Conservation (phyloP, 768 basidiomycete species). For the Trametes punicea region DNA sequence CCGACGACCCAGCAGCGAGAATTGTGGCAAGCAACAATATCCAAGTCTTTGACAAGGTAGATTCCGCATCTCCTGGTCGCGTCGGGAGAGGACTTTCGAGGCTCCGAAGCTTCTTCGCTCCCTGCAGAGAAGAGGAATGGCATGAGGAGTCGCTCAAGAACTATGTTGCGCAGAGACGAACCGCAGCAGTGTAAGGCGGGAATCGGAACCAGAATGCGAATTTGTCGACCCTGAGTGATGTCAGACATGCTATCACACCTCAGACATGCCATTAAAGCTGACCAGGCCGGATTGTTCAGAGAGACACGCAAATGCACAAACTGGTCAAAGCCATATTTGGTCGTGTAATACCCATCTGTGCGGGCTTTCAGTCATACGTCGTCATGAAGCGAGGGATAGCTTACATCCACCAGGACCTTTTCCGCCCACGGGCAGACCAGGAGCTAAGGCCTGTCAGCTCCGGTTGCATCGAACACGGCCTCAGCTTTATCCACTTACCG, state of each 20-base stretch:
- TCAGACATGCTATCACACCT: neutral
- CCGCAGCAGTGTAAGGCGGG: slow-evolving; percentile 32
- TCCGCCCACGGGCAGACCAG: slow-evolving; percentile 72
- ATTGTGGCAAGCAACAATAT: neutral
- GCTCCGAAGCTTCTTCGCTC: neutral
- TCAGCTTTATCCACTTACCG: too few species aligned
- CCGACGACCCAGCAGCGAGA: neutral
- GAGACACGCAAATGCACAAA: slow-evolving; percentile 74
- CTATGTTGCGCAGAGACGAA: neutral
- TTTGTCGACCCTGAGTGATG: slow-evolving; percentile 28
- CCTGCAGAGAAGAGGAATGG: neutral
- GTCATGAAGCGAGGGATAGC: slow-evolving; percentile 20
- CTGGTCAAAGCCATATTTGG: slow-evolving; percentile 70
- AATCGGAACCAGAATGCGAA: slow-evolving; percentile 31
- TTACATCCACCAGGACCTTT: slow-evolving; percentile 66
- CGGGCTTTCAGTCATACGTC: neutral
- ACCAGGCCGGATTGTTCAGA: slow-evolving; percentile 40
- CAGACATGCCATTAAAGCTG: slow-evolving; percentile 4
- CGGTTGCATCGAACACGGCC: neutral
- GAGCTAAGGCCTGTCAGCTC: slow-evolving; percentile 32
- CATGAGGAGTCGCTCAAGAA: neutral
- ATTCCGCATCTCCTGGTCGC: neutral
- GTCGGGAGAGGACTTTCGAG: neutral
- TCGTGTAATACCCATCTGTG: slow-evolving; percentile 64
- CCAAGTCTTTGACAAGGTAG: neutral